Conservation (phyloP, 2,329 filamentous ascomycete genomes). For the Fusarium scirpi region DNA sequence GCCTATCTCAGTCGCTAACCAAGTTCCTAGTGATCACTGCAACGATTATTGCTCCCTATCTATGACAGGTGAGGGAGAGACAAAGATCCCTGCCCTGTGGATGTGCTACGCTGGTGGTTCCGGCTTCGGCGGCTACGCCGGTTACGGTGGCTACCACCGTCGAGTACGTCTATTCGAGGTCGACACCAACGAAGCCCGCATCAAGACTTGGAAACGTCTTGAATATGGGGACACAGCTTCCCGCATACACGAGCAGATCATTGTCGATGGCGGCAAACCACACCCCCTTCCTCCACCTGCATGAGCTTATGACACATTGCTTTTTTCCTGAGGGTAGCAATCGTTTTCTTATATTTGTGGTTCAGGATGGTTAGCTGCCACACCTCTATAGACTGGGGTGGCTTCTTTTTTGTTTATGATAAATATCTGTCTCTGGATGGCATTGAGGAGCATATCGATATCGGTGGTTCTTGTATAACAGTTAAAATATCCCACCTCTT, state of each 20-base stretch:
- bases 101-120: conserved; percentile 97
- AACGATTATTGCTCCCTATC: conserved; percentile 95
- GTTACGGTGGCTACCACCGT: conserved; percentile 87
- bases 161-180: conserved; percentile 91
- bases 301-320: conserved; percentile 30
- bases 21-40: conserved; percentile 76
- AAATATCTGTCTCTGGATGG: conserved; percentile 20
- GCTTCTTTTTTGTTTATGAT: conserved; percentile 18
- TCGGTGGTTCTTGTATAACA: conserved; percentile 32
- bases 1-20: conserved; percentile 36
- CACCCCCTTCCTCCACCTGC: conserved; percentile 24
- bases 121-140: conserved; percentile 95
- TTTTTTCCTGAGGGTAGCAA: conserved; percentile 1
- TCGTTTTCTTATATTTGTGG: conserved; percentile 32
- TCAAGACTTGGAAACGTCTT: conserved; percentile 91
- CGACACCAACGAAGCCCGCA: conserved; percentile 88
- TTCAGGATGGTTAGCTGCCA: conserved; percentile 20
- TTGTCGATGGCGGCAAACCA: conserved; percentile 71
- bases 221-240: conserved; percentile 71
- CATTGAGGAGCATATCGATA: conserved; percentile 16
- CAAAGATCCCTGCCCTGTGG: conserved; percentile 80
- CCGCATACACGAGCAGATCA: conserved; percentile 72
- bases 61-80: conserved; percentile 54
- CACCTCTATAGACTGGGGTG: conserved; percentile 28
- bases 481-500: conserved; percentile 22